Evolutionary conservation across 2,329 filamentous ascomycete genomes (phyloP), one percentile per base, ranked within the genome.

Genomic region (Ambrosiella xylebori): DNA sequence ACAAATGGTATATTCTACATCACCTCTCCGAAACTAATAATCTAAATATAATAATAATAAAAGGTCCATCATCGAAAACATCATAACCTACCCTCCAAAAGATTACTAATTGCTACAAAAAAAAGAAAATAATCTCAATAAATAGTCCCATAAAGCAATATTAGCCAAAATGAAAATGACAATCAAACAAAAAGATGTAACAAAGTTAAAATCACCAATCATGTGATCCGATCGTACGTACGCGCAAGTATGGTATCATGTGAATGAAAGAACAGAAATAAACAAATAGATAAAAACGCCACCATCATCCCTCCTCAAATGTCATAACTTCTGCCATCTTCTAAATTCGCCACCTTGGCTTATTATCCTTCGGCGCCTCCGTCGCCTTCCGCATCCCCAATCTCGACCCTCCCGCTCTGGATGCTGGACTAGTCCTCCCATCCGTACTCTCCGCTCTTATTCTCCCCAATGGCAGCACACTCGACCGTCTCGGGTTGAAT

Each of bases 261-360:
- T 15, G 54, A 37, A 12, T 27, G 47, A 56, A 17, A 41, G 51
- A 54, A 59, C 58, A 50, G 40, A 56, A 44, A 36, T 17, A 52
- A 27, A 59, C 38, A 56, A 51, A 54, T 49, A 54, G 17, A 47
- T 51, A 36, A 60, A 57, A 47, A 52, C 12, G 38, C 51, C 51
- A 53, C 9, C 17, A 41, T 6, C 51, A 39, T 37, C 51, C 15
- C 15, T 54, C 12, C 36, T 54, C 37, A 27, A 17, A 7, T 38
- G n/a, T 37, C n/a, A 15, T 8, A 36, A 15, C 47, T 11, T 51
- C 49, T 38, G 57, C 41, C 58, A 65, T 57, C 17, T 39, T 52
- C 45, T 59, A 73, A 58, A 64, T 70, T 57, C 74, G 71, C 77
- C 77, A 80, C 59, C 73, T 71, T 12, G 77, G 77, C 64, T 73